phyloP scores from a whole-genome alignment of 345 rosid species.

The Trapa bicornis region DNA sequence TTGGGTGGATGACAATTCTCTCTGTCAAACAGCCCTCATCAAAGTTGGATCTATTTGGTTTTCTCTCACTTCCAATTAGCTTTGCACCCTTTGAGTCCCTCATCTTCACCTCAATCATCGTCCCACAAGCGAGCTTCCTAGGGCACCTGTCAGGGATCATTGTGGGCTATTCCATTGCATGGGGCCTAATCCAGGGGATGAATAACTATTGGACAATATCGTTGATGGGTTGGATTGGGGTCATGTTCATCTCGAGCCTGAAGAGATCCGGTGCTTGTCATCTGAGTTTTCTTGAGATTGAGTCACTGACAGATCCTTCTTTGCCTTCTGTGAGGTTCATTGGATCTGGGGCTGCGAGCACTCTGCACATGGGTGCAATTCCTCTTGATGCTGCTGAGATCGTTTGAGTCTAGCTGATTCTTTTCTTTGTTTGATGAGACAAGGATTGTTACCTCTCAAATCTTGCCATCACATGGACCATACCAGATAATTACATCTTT shows the following conservation, averaged over 20 bases:
- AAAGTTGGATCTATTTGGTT: conserved; percentile 79
- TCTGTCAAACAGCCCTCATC: conserved; percentile 92
- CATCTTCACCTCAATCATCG: conserved; percentile 88
- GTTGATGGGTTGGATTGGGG: conserved; percentile 67
- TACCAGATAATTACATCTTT: background rate
- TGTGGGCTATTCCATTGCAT: conserved; percentile 86
- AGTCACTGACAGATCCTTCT: conserved; percentile 73
- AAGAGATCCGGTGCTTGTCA: conserved; percentile 82
- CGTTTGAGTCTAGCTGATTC: conserved; percentile 16
- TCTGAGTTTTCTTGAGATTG: conserved; percentile 71
- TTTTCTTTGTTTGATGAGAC: background rate
- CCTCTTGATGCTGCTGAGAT: conserved; percentile 60
- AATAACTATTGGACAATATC: conserved; percentile 88
- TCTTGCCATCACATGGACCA: background rate
- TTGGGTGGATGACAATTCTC: conserved; percentile 98
- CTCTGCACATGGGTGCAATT: conserved; percentile 62
- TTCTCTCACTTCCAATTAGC: conserved; percentile 88
- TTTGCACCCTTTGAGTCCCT: conserved; percentile 93
- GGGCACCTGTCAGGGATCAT: conserved; percentile 91
- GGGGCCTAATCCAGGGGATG: conserved; percentile 96
- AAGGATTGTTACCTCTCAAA: background rate
- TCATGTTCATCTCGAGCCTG: conserved; percentile 71
- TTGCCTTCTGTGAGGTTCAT: conserved; percentile 74
- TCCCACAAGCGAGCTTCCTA: conserved; percentile 94
- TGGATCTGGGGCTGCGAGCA: conserved; percentile 47